Evolutionary conservation across 169 alveolate genomes (phyloP).

Genomic region (Plasmodium vivax): DNA sequence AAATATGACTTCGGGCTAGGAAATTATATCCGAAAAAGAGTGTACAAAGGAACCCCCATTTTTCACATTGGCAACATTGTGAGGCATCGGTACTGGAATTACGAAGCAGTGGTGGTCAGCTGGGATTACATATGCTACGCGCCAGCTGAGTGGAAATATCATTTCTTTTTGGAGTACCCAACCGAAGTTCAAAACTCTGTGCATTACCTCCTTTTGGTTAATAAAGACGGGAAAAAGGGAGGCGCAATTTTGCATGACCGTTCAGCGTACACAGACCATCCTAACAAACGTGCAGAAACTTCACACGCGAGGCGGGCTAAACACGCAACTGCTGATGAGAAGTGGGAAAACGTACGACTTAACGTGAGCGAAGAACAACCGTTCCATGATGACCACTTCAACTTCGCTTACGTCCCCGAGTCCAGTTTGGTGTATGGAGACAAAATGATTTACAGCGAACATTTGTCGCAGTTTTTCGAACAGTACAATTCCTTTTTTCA

Average conservation of each 20-base stretch:
- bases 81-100: constrained; percentile 71
- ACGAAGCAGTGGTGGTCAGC: constrained; percentile 67
- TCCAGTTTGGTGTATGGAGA: constrained; percentile 70
- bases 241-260: background rate
- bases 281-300: background rate
- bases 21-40: constrained; percentile 65
- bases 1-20: constrained; percentile 68
- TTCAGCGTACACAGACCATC: background rate
- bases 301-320: background rate
- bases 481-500: constrained; percentile 64
- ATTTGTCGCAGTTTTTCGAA: constrained; percentile 70
- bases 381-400: constrained; percentile 16
- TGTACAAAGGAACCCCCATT: constrained; percentile 56
- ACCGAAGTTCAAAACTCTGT: constrained; percentile 34
- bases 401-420: constrained; percentile 75
- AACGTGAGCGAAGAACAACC: background rate
- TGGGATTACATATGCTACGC: constrained; percentile 73
- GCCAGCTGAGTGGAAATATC: constrained; percentile 64
- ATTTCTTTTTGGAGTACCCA: constrained; percentile 47
- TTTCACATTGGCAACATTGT: constrained; percentile 74
- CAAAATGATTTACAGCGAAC: constrained; percentile 56
- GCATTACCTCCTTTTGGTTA: constrained; percentile 60
- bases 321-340: background rate
- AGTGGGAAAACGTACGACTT: background rate
- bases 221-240: background rate